Evolutionary conservation across 176 grass and related monocot genomes (phyloP), one percentile per base, ranked within the genome.

Genomic region (Triticum turgidum): DNA sequence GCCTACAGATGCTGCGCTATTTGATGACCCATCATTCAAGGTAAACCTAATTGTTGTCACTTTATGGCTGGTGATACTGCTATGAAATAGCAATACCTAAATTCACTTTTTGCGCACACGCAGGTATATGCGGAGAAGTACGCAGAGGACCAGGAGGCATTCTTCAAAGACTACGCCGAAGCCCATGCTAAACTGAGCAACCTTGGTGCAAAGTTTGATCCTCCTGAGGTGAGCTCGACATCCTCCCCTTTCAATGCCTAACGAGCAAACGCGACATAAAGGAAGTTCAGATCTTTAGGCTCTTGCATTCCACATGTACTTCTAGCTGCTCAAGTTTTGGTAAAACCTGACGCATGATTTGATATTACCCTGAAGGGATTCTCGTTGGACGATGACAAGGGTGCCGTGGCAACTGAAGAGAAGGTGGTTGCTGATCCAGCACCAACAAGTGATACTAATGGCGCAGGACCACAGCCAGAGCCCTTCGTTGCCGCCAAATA

Each of bases 131-230:
- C 94, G 1, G 92, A 95, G 68, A 98, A 94, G 87, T 98, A 98
- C 13, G 89, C 94, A 52, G 92, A 85, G 42, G 92, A 96, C 35
- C 88, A 94, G 70, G 97, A 87, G 15, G 89, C 87, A 66, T 98
- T 98, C 79, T 98, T 98, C 52, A 92, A 92, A 63, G 97, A 98
- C 65, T 98, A 98, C 45, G 94, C 94, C 41, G 92, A 96, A 83
- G 93, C 97, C 82, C 97, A 98, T 92, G 97, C 94, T 79, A 98
- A 98, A 88, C 85, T 98, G 20, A 98, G 97, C 80, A 84, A 98
- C 61, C 89, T 94, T 17, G 97, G 97, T 42, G 80, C 97, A 78
- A 92, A 94, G 87, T 98, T 92, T 69, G 90, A 98, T 88, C 94
- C 97, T 77, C 92, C 97, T 68, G 93, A 96, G 92, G 97, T 94